These are phyloP conservation scores for carrot (Daucus carota) DNA, from an alignment of 129 eudicot species.

Conservation along the genomic window DNA sequence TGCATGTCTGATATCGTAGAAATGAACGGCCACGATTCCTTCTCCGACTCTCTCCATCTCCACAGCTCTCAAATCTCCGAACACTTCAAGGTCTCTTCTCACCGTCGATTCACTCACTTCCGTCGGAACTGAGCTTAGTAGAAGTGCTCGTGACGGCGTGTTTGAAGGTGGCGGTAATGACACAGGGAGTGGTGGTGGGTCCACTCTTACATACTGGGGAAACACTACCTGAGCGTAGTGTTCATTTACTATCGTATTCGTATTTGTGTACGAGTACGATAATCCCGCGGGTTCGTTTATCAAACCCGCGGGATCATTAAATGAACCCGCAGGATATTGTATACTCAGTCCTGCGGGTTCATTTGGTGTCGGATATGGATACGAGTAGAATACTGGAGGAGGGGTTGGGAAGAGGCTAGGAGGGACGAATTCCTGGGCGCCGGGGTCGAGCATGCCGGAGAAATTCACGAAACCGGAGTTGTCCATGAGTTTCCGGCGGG, in stretches of 20 bases:
- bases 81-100: constrained; percentile 62
- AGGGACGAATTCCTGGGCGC: constrained; percentile 70
- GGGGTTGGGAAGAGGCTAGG: constrained; percentile 11
- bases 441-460: constrained; percentile 45
- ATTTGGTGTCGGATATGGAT: neutral
- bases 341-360: neutral
- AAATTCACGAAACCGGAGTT: constrained; percentile 25
- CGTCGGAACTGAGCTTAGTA: constrained; percentile 49
- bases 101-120: constrained; percentile 62
- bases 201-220: neutral
- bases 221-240: constrained; percentile 3
- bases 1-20: constrained; percentile 74
- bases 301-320: too few relatives aligned
- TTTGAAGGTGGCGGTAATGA: constrained; percentile 43
- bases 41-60: constrained; percentile 69
- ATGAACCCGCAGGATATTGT: too few relatives aligned
- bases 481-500: constrained; percentile 25
- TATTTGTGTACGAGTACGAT: too few relatives aligned
- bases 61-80: constrained; percentile 89
- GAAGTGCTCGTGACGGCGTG: constrained; percentile 54
- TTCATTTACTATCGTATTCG: neutral
- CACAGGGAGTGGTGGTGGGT: constrained; percentile 11
- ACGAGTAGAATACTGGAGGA: constrained; percentile 31
- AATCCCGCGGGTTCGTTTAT: too few relatives aligned
- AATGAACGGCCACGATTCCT: constrained; percentile 77